Base-by-base conservation (phyloP, 352 stramenopile genomes). In the Elongisporangium undulatum region DNA sequence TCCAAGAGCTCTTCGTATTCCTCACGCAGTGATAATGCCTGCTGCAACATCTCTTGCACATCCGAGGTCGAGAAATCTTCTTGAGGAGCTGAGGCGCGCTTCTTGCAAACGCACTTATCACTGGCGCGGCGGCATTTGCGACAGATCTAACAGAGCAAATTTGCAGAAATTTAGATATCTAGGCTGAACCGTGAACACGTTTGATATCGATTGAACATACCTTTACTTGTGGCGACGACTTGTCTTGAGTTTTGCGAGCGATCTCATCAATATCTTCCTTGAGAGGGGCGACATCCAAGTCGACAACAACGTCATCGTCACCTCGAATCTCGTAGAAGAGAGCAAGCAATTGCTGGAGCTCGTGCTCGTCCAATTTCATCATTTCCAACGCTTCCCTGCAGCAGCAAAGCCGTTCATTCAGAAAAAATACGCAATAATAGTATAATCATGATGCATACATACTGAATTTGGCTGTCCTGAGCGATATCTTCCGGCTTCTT, bases 1-100 rank as follows among this genome's bases (percentile, higher is more conserved):
- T 87, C 71, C 17, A 90, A 59, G n/a, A 92, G 63, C 49, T 92
- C 77, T 45, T 89, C 79, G 39, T 89, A 86, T 38, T 89, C 74
- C 17, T 92, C 77, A 19, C 80, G 78, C 52, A 92, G 50, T 24
- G 78, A 73, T 13, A 92, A 70, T 2, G 82, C 80, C 50, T 94
- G 79, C 26, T 87, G 65, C 54, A 94, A 70, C 85, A 92, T 91
- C 41, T 73, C 63, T 59, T 74, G 66, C 13, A 94, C 57, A 48
- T 92, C 72, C 4, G 59, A 68, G 13, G 75, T 68, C 0, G 85
- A 89, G 52, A 85, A 78, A 2, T 86, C 70, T 12, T 75, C 54
- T 26, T 68, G 67, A 4, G 53, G 53, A 20, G 67, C 58, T n/a
- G 63, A 51, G 1, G 41, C 62, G 15, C 64, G 62, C 52, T n/a